Percentiles rank a stretch among this genome's conserved stretches.
phyloP scores from a whole-genome alignment of 257 asterid species.

The Solanum gandarillasii region DNA sequence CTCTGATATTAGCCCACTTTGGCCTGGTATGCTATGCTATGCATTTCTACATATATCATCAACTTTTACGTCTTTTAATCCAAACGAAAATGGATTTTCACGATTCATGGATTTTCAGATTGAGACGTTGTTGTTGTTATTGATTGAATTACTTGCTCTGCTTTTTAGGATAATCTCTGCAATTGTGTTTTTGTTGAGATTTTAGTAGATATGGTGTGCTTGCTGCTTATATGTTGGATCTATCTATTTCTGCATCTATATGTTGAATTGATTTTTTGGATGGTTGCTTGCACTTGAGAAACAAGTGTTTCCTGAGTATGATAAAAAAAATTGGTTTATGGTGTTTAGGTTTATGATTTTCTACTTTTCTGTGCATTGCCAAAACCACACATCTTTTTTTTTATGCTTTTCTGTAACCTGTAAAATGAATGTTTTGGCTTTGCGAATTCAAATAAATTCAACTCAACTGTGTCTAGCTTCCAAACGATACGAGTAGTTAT shows the following conservation, averaged over 20 bases:
- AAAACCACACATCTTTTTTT: not conserved
- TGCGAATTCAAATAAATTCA: not conserved
- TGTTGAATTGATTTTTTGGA: not conserved
- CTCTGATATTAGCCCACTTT: conserved; percentile 88
- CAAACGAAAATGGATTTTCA: not conserved
- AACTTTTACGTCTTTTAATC: not conserved
- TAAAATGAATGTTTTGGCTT: not conserved
- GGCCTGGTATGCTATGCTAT: conserved; percentile 60
- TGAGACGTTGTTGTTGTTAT: not conserved
- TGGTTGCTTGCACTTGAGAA: not conserved
- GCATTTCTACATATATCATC: not conserved
- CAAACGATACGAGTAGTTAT: not conserved
- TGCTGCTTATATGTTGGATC: not conserved
- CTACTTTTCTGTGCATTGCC: not conserved
- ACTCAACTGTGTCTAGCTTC: not conserved
- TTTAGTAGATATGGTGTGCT: not conserved
- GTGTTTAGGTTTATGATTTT: not conserved
- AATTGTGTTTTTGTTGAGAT: not conserved
- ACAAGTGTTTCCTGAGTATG: not conserved
- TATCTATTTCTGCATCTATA: not conserved
- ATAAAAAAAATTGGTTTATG: not conserved
- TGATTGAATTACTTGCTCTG: not conserved
- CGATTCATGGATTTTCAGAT: not conserved
- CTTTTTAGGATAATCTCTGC: not conserved
- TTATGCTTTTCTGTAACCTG: not conserved